These are phyloP conservation scores for Chenopodium berlandieri DNA, from an alignment of 148 eudicot species.

Conservation along the genomic window DNA sequence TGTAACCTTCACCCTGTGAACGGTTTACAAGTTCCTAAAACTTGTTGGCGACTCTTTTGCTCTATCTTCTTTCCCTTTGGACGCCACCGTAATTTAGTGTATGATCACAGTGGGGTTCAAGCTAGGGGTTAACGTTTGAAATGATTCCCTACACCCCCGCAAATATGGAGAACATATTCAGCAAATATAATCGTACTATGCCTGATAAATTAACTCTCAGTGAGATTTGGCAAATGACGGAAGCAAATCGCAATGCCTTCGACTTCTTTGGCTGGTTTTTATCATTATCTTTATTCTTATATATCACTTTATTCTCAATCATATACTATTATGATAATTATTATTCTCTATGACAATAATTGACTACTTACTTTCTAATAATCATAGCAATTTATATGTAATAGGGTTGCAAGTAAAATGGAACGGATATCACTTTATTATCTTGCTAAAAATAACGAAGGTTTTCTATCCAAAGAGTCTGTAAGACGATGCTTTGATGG, in stretches of 20 bases:
- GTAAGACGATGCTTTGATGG: conserved; percentile 80
- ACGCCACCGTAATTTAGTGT: too few species aligned
- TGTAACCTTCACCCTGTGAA: too few species aligned
- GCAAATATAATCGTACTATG: conserved; percentile 54
- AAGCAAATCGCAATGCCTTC: conserved; percentile 56
- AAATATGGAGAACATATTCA: conserved; percentile 69
- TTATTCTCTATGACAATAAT: too few species aligned
- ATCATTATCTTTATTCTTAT: conserved; percentile 7
- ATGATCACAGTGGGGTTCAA: too few species aligned
- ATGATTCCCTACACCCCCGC: neutral
- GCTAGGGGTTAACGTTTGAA: too few species aligned
- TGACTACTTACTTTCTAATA: neutral
- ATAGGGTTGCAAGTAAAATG: conserved; percentile 48
- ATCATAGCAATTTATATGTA: neutral
- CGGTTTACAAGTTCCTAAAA: too few species aligned
- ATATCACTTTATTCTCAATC: too few species aligned
- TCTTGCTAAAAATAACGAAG: conserved; percentile 70
- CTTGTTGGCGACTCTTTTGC: too few species aligned
- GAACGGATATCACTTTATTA: conserved; percentile 65
- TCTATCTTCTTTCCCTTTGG: too few species aligned
- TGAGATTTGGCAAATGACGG: conserved; percentile 73
- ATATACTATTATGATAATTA: neutral
- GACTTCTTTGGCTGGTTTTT: conserved; percentile 71
- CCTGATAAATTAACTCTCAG: conserved; percentile 57
- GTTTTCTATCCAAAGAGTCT: conserved; percentile 69